These are phyloP conservation scores for Leccinum disarticulatum DNA, from an alignment of 768 basidiomycete species.

Conservation along the genomic window DNA sequence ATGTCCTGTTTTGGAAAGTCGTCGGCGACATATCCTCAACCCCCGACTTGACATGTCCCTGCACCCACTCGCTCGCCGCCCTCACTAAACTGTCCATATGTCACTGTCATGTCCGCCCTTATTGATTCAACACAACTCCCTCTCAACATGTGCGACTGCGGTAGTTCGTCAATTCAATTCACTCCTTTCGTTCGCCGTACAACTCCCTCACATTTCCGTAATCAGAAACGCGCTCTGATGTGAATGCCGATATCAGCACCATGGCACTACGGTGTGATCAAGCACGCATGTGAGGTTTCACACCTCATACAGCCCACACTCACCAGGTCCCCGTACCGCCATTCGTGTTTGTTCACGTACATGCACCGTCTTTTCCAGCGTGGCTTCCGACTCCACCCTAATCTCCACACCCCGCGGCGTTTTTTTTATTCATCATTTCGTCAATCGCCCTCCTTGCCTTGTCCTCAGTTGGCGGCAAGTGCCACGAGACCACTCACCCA, in stretches of 20 bases:
- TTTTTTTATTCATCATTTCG: conserved; percentile 21
- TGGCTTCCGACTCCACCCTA: conserved; percentile 32
- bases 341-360: conserved; percentile 37
- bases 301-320: conserved; percentile 33
- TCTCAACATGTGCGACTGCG: conserved; percentile 21
- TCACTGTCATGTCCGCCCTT: conserved; percentile 30
- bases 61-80: conserved; percentile 14
- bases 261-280: conserved; percentile 29
- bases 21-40: conserved; percentile 28
- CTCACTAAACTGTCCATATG: conserved; percentile 22
- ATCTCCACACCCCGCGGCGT: conserved; percentile 34
- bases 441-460: conserved; percentile 13
- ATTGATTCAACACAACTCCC: conserved; percentile 6
- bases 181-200: conserved; percentile 25
- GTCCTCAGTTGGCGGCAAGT: conserved; percentile 17
- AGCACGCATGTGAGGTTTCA: conserved; percentile 33
- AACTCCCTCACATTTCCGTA: conserved; percentile 32
- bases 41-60: conserved; percentile 24
- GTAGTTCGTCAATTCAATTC: conserved; percentile 18
- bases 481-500: conserved; percentile 10
- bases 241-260: conserved; percentile 34
- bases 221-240: conserved; percentile 34
- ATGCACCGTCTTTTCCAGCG: conserved; percentile 30
- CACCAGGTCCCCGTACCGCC: conserved; percentile 35
- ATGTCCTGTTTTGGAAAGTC: conserved; percentile 20